Conservation (phyloP, 768 basidiomycete species). For the Phlegmacium glaucopus region DNA sequence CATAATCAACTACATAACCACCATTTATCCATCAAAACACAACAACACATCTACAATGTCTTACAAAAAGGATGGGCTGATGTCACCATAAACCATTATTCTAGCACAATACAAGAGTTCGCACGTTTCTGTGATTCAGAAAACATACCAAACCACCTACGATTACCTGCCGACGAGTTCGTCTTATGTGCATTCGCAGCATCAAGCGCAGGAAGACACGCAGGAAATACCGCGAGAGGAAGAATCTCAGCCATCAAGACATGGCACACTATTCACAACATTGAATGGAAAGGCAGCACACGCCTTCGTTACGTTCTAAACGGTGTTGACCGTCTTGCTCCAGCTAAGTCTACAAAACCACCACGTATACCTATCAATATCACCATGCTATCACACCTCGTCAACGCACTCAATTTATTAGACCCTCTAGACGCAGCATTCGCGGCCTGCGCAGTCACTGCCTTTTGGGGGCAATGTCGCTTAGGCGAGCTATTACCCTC, state of each 20-base stretch:
- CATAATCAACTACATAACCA: background rate
- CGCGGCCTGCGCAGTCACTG: too few relatives aligned
- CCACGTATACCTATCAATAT: slow-evolving; percentile 18
- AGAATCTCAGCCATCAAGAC: slow-evolving; percentile 25
- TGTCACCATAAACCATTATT: slow-evolving; percentile 1
- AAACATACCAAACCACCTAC: slow-evolving; percentile 4
- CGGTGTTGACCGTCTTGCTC: slow-evolving; percentile 20
- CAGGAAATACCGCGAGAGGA: slow-evolving; percentile 15
- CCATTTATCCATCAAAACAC: background rate
- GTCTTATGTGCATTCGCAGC: slow-evolving; percentile 28
- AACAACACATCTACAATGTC: too few relatives aligned
- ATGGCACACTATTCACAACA: slow-evolving; percentile 29
- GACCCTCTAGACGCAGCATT: slow-evolving; percentile 21
- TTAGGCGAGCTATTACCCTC: too few relatives aligned
- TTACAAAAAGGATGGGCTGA: slow-evolving; percentile 11
- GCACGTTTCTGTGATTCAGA: slow-evolving; percentile 18
- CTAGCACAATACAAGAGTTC: too few relatives aligned
- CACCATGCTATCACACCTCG: slow-evolving; percentile 16
- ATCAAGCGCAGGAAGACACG: slow-evolving; percentile 13
- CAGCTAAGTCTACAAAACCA: too few relatives aligned
- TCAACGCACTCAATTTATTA: slow-evolving; percentile 10
- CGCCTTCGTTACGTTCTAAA: slow-evolving; percentile 20
- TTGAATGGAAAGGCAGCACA: slow-evolving; percentile 16
- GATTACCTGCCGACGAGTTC: too few relatives aligned
- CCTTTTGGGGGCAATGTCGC: too few relatives aligned